Base-by-base conservation (phyloP, 176 grass and related monocot genomes). In the Bromus sterilis region DNA sequence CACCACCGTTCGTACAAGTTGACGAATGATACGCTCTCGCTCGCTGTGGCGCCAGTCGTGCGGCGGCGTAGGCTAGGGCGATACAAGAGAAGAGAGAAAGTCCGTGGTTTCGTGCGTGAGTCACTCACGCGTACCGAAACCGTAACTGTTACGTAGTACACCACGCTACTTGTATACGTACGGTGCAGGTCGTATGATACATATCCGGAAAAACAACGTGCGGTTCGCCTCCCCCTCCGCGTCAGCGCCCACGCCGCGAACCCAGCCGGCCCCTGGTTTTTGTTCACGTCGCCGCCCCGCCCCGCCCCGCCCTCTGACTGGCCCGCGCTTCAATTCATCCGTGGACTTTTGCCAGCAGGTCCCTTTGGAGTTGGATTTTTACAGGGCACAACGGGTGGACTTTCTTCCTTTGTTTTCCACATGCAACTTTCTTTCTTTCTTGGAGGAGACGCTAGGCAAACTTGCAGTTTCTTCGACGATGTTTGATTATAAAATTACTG, bases 241-340 rank as follows among this genome's bases (percentile, higher is more conserved):
- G 62, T 82, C 85, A 87, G 85, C 85, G 64, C 79, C 63, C 40
- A 82, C 85, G 53, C 31, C 40, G 37, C 72, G 18, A 14, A 20
- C 5, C 20, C 35, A 67, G 42, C 42, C 42, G 12, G 42, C 12
- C 34, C n/a, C 2, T 56, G 61, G 69, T 35, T 48, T 76, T 33
- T 11, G 15, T 34, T 7, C 7, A 1, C 15, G 15, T 1, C 12
- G 10, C 37, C 1, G n/a, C n/a, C n/a, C n/a, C n/a, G n/a, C n/a
- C n/a, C n/a, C n/a, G n/a, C 31, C 7, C 35, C 35, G 23, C 23
- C 64, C 64, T 10, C 14, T 6, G 28, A 18, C 48, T 44, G 6
- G 7, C 3, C 11, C 5, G 30, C 31, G 32, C 7, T 61, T 14
- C 65, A 11, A 3, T 61, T 14, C 65, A 11, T 74, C 31, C 31